Percentiles rank a stretch among this genome's conserved stretches.
Conservation (phyloP, 2,329 filamentous ascomycete species). For the Botryotinia narcissicola region DNA sequence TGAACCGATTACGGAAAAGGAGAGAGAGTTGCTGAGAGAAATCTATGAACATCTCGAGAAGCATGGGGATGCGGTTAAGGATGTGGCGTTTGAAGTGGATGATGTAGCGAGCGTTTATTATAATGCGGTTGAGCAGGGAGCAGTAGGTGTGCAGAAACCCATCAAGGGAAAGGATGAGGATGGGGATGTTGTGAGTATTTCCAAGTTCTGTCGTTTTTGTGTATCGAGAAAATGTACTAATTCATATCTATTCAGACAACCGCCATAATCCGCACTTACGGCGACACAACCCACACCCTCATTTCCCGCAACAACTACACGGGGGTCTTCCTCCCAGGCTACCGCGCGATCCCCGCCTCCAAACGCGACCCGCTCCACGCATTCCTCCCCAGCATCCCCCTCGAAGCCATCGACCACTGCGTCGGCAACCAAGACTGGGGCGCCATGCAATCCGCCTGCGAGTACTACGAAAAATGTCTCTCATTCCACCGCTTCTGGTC, state of each 20-base stretch:
- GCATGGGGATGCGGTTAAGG: slow-evolving; percentile 92
- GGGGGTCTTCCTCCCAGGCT: slow-evolving; percentile 82
- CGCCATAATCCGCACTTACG: slow-evolving; percentile 86
- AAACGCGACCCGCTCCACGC: slow-evolving; percentile 40
- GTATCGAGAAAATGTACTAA: background rate
- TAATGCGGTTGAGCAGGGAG: slow-evolving; percentile 65
- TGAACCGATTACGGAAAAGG: slow-evolving; percentile 60
- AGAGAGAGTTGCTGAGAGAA: slow-evolving; percentile 64
- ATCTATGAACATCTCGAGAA: slow-evolving; percentile 81
- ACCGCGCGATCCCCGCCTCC: slow-evolving; percentile 51
- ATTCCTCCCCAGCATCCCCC: slow-evolving; percentile 59
- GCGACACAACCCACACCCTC: slow-evolving; percentile 91
- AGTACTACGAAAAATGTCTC: slow-evolving; percentile 80
- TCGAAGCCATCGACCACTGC: slow-evolving; percentile 88
- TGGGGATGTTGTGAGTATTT: slow-evolving; percentile 44
- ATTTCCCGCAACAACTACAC: slow-evolving; percentile 69
- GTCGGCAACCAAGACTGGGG: slow-evolving; percentile 97
- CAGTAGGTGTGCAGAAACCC: slow-evolving; percentile 62
- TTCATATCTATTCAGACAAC: slow-evolving; percentile 43
- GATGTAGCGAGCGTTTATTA: slow-evolving; percentile 77
- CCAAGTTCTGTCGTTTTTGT: background rate
- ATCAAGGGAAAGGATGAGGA: slow-evolving; percentile 52
- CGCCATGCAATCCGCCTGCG: slow-evolving; percentile 69
- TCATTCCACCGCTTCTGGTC: slow-evolving; percentile 98
- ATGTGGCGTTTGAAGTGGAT: slow-evolving; percentile 93